Conservation (phyloP, 176 grass and related monocot species). For the Aegilops speltoides region DNA sequence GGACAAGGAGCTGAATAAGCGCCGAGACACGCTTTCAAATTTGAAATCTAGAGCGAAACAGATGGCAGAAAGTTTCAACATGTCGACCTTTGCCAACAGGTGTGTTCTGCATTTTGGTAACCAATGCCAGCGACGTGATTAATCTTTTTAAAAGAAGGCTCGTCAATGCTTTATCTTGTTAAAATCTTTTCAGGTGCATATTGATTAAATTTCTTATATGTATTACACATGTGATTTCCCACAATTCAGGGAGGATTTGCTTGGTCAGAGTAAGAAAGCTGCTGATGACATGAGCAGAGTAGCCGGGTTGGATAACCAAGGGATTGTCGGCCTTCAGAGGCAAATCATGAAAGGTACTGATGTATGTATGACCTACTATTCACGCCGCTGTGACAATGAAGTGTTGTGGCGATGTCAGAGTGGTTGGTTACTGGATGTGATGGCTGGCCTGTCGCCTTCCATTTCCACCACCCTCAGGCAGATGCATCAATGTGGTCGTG, state of each 20-base stretch:
- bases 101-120: constrained; percentile 11
- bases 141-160: background rate
- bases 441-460: background rate
- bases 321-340: constrained; percentile 64
- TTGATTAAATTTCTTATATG: background rate
- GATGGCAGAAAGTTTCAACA: constrained; percentile 62
- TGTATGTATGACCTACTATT: background rate
- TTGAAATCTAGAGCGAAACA: constrained; percentile 64
- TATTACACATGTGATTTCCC: background rate
- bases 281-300: constrained; percentile 58
- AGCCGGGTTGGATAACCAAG: constrained; percentile 61
- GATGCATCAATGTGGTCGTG: background rate
- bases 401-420: background rate
- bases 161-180: background rate
- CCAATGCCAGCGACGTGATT: background rate
- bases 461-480: background rate
- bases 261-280: constrained; percentile 51
- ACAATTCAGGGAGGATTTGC: constrained; percentile 62
- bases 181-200: background rate
- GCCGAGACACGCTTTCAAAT: constrained; percentile 54
- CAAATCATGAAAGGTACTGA: constrained; percentile 70
- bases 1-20: constrained; percentile 69
- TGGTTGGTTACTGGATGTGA: background rate
- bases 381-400: background rate
- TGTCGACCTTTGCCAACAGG: constrained; percentile 70